Evolutionary conservation across 495 filamentous ascomycete species (phyloP), one percentile per base, ranked within the genome.

Genomic region (Podospora sp.): DNA sequence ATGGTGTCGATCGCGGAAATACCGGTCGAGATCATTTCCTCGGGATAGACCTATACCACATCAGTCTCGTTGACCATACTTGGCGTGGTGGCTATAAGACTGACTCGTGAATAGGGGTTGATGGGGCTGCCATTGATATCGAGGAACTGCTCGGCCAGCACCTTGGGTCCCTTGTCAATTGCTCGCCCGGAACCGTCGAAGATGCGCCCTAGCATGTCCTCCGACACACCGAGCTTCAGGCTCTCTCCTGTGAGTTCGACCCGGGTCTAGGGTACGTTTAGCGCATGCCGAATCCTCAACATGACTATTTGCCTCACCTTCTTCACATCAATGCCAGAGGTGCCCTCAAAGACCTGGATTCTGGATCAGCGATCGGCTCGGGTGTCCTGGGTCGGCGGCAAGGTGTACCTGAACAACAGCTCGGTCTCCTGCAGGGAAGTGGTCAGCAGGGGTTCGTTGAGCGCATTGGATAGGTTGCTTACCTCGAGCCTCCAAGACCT

Each of bases 61-160:
- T 77, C 65, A 67, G 66, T 72, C 29, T 3, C 8, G 29, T 12
- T 36, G 65, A 40, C 40, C 20, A 55, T 40, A n/a, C n/a, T 33
- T 21, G n/a, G 27, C n/a, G 25, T 33, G 14, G 51, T 27, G 35
- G 16, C 20, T 16, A 59, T 26, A 60, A 46, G 35, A 21, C 87
- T 73, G 84, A 96, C 94, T 83, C 96, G 88, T 40, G 93, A 93
- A 81, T 97, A 98, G 53, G 96, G 96, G 79, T 99, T 99, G 80
- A 99, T 99, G 55, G 96, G 95, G 78, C 92, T 94, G 77, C 96
- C 96, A 82, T 99, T 99, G 84, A 98, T 99, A 79, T 99, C 96
- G 71, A 99, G 83, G 76, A 94, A 97, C 69, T 99, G 94, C 79
- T 99, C 96, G 36, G 96, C 94, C 65, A 99, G 81, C 71, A 99